These are phyloP conservation scores for Glycine latifolia DNA, from an alignment of 306 rosid species.

Conservation along the genomic window DNA sequence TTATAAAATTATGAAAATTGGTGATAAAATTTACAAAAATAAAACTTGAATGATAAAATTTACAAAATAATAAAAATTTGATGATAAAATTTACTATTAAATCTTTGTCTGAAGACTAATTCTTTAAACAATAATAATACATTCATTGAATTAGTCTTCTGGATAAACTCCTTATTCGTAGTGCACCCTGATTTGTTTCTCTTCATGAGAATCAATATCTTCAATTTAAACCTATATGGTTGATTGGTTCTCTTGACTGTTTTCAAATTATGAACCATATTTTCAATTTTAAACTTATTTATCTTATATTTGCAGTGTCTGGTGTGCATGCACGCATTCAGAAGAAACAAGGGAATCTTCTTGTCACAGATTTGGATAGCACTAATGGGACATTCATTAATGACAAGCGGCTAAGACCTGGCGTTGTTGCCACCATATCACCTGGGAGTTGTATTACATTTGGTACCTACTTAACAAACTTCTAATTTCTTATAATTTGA, in stretches of 20 bases:
- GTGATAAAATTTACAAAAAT: no score
- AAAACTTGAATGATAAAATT: no score
- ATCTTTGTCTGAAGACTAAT: no score
- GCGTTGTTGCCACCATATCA: conserved; percentile 63
- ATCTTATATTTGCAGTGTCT: conserved; percentile 60
- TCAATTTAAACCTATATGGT: background rate
- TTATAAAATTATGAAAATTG: no score
- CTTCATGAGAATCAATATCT: background rate
- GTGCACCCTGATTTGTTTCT: conserved; percentile 17
- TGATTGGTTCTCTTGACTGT: conserved; percentile 20
- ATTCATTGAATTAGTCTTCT: no score
- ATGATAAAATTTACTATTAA: no score
- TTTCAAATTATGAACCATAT: conserved; percentile 2
- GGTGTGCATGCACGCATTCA: conserved; percentile 79
- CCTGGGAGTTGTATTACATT: conserved; percentile 75
- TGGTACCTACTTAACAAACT: conserved; percentile 60
- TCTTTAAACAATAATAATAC: no score
- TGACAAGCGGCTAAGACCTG: conserved; percentile 76
- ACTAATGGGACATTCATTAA: conserved; percentile 89
- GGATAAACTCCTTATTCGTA: background rate
- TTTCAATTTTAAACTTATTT: background rate
- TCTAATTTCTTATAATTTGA: background rate
- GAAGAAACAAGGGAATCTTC: conserved; percentile 69
- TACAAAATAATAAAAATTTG: no score
- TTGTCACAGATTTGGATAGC: conserved; percentile 89